These are phyloP conservation scores for Castanea sativa DNA, from an alignment of 306 rosid genomes.

Conservation along the genomic window DNA sequence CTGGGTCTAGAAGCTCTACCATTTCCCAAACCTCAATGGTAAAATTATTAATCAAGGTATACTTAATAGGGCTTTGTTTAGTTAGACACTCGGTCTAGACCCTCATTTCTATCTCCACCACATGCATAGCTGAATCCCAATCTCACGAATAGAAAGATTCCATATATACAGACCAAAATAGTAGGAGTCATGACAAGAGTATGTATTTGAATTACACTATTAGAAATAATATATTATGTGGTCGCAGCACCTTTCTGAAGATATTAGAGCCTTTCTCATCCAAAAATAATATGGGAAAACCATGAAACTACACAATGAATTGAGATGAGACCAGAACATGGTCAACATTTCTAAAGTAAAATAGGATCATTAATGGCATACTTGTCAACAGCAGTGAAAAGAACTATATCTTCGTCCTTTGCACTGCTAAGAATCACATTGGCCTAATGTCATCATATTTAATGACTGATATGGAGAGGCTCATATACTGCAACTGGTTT, in stretches of 20 bases:
- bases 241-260: background rate
- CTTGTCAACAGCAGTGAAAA: conserved; percentile 96
- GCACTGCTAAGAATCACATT: conserved; percentile 62
- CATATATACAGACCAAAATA: background rate
- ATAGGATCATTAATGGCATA: conserved; percentile 27
- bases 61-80: background rate
- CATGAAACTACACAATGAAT: background rate
- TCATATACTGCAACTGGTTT: conserved; percentile 90
- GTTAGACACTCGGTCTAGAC: background rate
- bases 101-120: background rate
- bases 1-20: background rate
- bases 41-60: background rate
- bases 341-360: background rate
- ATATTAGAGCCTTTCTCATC: conserved; percentile 1
- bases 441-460: conserved; percentile 77
- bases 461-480: conserved; percentile 82
- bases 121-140: background rate
- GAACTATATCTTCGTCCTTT: conserved; percentile 96
- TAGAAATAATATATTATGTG: background rate
- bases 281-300: background rate
- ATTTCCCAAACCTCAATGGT: background rate
- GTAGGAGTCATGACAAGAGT: background rate
- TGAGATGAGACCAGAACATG: background rate
- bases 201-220: background rate
- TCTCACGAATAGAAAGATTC: background rate